Conservation (phyloP, 164 flowering plant species). For the Vitis rupestris region DNA sequence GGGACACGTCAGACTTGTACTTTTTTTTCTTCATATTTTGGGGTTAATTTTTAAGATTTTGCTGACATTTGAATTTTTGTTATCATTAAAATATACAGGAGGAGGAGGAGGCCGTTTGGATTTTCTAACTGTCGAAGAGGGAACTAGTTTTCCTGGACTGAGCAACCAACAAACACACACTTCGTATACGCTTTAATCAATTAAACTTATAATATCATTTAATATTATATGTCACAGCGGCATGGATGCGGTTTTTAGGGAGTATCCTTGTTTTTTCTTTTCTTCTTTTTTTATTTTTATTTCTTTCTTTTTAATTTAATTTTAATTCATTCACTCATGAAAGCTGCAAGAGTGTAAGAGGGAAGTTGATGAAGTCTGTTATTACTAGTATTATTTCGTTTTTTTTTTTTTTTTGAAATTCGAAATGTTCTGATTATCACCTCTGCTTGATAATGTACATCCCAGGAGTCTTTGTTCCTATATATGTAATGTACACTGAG, state of each 20-base stretch:
- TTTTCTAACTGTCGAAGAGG: constrained; percentile 38
- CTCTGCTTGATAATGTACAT: constrained; percentile 29
- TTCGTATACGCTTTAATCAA: constrained; percentile 25
- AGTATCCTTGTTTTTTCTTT: constrained; percentile 55
- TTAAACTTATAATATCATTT: not conserved
- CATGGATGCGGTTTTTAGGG: constrained; percentile 75
- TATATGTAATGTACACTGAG: no score
- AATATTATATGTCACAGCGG: constrained; percentile 21
- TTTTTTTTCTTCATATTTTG: not conserved
- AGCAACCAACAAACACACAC: constrained; percentile 20
- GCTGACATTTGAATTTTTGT: not conserved
- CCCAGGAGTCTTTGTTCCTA: not conserved
- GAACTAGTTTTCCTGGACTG: constrained; percentile 13
- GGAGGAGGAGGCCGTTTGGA: constrained; percentile 32
- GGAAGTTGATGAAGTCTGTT: constrained; percentile 9
- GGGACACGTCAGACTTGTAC: no score
- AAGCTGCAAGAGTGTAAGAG: constrained; percentile 9
- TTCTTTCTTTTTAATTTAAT: not conserved
- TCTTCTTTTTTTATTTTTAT: constrained; percentile 17
- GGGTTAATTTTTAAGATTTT: not conserved
- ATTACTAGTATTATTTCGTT: constrained; percentile 1
- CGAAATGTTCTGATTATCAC: not conserved
- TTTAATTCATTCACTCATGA: constrained; percentile 6
- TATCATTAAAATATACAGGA: constrained; percentile 23
- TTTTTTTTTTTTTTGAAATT: not conserved